These are phyloP conservation scores for Salix dunnii DNA, from an alignment of 345 rosid species.

Conservation along the genomic window DNA sequence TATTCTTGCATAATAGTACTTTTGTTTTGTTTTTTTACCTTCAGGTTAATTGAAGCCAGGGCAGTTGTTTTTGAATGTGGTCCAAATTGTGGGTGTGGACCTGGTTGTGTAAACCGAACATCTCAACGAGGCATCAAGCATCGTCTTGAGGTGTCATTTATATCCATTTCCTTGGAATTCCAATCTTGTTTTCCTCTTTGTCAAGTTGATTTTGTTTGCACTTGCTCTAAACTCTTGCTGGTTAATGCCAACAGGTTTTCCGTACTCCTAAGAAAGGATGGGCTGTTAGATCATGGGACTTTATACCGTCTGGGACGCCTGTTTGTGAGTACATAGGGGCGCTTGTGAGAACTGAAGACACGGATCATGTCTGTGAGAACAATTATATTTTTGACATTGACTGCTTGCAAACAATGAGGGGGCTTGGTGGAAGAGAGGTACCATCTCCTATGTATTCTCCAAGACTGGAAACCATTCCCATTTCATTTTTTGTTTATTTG, in stretches of 20 bases:
- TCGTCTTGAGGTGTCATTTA: conserved; percentile 68
- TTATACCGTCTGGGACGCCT: conserved; percentile 86
- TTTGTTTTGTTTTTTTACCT: background rate
- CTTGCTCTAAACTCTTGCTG: background rate
- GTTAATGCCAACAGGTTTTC: conserved; percentile 55
- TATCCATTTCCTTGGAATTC: background rate
- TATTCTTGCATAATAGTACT: background rate
- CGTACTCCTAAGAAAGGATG: conserved; percentile 87
- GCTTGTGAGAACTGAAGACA: conserved; percentile 65
- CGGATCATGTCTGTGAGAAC: conserved; percentile 59
- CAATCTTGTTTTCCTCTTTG: background rate
- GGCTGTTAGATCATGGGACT: conserved; percentile 97
- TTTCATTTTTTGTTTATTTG: background rate
- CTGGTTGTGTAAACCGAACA: conserved; percentile 69
- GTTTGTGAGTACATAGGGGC: conserved; percentile 85
- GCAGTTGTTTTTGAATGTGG: conserved; percentile 92
- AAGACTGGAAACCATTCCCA: background rate
- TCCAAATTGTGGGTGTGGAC: conserved; percentile 85
- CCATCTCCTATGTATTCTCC: background rate
- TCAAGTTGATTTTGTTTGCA: background rate
- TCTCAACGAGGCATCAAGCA: conserved; percentile 65
- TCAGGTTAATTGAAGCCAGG: conserved; percentile 74
- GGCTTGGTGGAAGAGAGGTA: conserved; percentile 88
- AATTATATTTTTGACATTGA: conserved; percentile 86
- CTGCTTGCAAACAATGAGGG: conserved; percentile 89